Base-by-base conservation (phyloP, 2,329 filamentous ascomycete species). In the Teratosphaeria zuluensis region DNA sequence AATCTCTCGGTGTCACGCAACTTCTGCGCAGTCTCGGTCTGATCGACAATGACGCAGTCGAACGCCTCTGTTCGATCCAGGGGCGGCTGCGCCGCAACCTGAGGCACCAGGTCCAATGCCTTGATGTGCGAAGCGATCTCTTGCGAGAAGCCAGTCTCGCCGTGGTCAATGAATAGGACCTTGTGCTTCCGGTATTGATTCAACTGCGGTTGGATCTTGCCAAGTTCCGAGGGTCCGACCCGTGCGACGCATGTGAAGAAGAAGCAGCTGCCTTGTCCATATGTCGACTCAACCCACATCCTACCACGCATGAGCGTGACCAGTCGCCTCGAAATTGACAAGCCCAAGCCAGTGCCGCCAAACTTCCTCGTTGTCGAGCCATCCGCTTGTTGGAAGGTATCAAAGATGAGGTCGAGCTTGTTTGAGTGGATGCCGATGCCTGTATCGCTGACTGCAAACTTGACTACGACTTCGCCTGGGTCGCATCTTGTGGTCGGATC, bases 341-440 rank as follows among this genome's bases (percentile, higher is more conserved):
- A 77, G 65, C 92, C 92, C 9, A 97, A 83, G 66, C 92, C 92
- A 6, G 94, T 97, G 67, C 92, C 92, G 68, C 92, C 92, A 72
- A 97, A 97, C 72, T 95, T 94, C 67, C 92, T 84, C 1, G 92
- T 97, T 73, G 95, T 97, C 35, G 92, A 96, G 42, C 92, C 92
- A 72, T 97, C 94, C 21, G 94, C 94, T 77, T 97, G 94, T 74
- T 96, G 92, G 84, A 97, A 97, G 0, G 92, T 97, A 76, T 97
- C 94, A 75, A 99, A 97, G 71, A 99, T 97, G 64, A 97, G 80
- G 71, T 96, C 91, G 56, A 97, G 83, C 77, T 97, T 97, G 76
- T 97, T 92, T 64, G 88, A 84, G 68, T 92, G 90, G 67, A 97
- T 97, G 68, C 94, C 94, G 69, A 97, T 99, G 66, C 94, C 94